These are phyloP conservation scores for Lentinula raphanica DNA, from an alignment of 768 basidiomycete genomes.

Conservation along the genomic window DNA sequence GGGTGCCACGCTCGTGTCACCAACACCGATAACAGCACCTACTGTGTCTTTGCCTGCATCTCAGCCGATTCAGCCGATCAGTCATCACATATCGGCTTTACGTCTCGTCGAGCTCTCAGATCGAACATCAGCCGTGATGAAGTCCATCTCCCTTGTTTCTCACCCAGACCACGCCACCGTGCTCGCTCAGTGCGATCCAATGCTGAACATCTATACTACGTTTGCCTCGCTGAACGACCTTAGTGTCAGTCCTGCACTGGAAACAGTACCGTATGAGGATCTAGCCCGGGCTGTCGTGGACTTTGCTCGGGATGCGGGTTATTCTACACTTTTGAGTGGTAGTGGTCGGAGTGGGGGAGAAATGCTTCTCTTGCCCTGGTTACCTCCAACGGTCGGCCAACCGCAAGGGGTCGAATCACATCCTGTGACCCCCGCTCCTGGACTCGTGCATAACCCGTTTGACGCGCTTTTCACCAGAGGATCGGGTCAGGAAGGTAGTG, in stretches of 20 bases:
- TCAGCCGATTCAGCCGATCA: not conserved
- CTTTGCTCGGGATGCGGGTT: constrained; percentile 39
- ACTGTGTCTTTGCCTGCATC: not conserved
- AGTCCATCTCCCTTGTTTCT: constrained; percentile 62
- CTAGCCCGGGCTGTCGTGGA: constrained; percentile 66
- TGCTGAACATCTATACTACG: constrained; percentile 69
- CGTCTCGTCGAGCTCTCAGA: constrained; percentile 85
- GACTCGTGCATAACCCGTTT: constrained; percentile 55
- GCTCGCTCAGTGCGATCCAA: constrained; percentile 40
- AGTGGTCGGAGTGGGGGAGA: constrained; percentile 42
- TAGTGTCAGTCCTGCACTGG: constrained; percentile 55
- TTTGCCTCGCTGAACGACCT: constrained; percentile 72
- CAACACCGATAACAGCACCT: not conserved
- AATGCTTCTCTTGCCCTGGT: constrained; percentile 82
- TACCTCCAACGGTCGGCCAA: constrained; percentile 30
- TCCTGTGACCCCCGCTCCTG: constrained; percentile 3
- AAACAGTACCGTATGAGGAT: constrained; percentile 74
- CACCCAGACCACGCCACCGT: constrained; percentile 36
- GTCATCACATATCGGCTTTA: constrained; percentile 35
- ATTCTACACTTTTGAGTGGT: not conserved
- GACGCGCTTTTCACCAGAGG: constrained; percentile 52
- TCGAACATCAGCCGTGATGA: constrained; percentile 85
- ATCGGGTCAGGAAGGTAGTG: constrained; percentile 18
- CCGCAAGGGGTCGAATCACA: not conserved
- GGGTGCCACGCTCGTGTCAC: not conserved